Evolutionary conservation across 768 basidiomycete genomes (phyloP).

Genomic region (Boletus speciosus): DNA sequence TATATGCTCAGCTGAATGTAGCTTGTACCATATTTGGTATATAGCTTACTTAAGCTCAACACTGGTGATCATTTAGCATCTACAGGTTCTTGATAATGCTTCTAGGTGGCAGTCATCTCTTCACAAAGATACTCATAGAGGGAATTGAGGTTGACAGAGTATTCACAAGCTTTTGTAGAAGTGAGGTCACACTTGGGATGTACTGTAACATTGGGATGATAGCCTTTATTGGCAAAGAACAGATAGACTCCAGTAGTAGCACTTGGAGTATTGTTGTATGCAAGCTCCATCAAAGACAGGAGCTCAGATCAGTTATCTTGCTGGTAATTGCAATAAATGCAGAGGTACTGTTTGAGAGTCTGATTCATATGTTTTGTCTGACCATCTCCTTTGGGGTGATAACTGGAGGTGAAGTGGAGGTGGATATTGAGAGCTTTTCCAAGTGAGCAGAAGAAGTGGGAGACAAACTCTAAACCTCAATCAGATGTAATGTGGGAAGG

Average conservation of each 20-base stretch:
- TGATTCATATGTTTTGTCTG: too few species aligned
- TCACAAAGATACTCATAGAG: background rate
- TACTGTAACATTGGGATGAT: background rate
- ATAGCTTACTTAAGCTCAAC: too few species aligned
- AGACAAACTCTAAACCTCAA: background rate
- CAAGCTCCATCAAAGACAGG: background rate
- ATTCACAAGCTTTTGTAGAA: background rate
- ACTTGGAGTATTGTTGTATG: background rate
- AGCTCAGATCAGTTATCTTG: background rate
- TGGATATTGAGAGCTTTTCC: background rate
- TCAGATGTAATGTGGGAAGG: too few species aligned
- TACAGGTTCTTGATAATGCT: background rate
- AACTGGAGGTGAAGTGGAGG: too few species aligned
- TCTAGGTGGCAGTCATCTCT: background rate
- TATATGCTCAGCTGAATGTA: too few species aligned
- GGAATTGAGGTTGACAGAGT: background rate
- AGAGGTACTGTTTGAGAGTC: too few species aligned
- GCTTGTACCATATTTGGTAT: too few species aligned
- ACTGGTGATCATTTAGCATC: background rate
- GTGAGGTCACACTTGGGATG: background rate
- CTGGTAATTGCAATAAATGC: background rate
- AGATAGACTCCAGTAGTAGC: background rate
- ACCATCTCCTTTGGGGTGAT: too few species aligned
- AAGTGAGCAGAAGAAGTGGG: background rate
- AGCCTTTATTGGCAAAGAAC: slow-evolving; percentile 1